These are phyloP conservation scores for Phytophthora melonis DNA, from an alignment of 352 stramenopile species.

Conservation along the genomic window DNA sequence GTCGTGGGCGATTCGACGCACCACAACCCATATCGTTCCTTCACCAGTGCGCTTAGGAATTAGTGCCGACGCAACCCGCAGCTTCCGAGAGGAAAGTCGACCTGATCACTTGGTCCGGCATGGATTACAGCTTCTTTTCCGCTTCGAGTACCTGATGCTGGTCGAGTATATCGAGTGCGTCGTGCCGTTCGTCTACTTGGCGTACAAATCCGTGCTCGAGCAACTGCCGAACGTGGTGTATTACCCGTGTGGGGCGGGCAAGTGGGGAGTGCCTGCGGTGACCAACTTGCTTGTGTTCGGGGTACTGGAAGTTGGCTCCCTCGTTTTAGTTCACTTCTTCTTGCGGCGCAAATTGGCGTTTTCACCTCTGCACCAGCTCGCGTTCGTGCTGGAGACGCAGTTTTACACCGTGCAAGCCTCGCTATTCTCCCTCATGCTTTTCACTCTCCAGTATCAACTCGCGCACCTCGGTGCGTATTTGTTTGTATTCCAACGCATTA, in stretches of 20 bases:
- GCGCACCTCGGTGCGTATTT: conserved; percentile 4
- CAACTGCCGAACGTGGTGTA: conserved; percentile 42
- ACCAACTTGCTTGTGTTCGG: conserved; percentile 28
- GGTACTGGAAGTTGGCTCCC: conserved; percentile 10
- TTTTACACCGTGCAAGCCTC: not conserved
- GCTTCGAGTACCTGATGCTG: conserved; percentile 15
- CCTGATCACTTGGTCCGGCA: conserved; percentile 6
- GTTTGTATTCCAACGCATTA: no score
- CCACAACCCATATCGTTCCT: no score
- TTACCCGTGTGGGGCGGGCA: conserved; percentile 8
- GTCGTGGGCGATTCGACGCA: no score
- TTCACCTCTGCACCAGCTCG: conserved; percentile 9
- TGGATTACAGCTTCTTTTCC: conserved; percentile 35
- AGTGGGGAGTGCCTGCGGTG: not conserved
- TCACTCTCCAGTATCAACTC: conserved; percentile 14
- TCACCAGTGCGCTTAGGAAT: no score
- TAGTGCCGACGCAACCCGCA: not conserved
- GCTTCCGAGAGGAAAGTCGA: not conserved
- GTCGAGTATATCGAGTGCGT: conserved; percentile 34
- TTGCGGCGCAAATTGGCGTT: conserved; percentile 14
- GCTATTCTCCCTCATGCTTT: not conserved
- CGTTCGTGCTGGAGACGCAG: conserved; percentile 17
- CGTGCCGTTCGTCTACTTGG: conserved; percentile 33
- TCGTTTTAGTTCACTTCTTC: not conserved
- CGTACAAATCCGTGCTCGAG: conserved; percentile 39